Percentiles rank a stretch among this genome's conserved stretches.
Evolutionary conservation across 495 filamentous ascomycete species (phyloP).

Genomic region (Copromyces sp.): DNA sequence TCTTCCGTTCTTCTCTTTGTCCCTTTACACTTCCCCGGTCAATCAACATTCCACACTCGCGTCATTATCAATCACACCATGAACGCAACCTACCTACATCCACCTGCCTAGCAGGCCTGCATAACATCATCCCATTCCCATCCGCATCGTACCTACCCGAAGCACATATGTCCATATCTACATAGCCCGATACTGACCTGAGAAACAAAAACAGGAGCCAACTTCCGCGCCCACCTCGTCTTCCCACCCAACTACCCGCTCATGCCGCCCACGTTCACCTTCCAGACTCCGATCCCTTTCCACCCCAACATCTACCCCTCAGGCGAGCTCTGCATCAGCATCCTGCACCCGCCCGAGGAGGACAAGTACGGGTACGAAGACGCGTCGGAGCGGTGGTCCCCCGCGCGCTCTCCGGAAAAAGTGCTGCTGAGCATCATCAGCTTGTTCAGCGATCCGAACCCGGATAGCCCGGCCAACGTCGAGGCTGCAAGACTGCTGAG

Average conservation of each 20-base stretch:
- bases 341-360: slow-evolving; percentile 91
- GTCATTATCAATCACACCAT: neutral
- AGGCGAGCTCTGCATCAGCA: slow-evolving; percentile 93
- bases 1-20: neutral
- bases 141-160: too few species aligned
- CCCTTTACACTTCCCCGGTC: neutral
- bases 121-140: neutral
- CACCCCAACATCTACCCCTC: slow-evolving; percentile 91
- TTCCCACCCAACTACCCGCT: slow-evolving; percentile 82
- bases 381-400: slow-evolving; percentile 87
- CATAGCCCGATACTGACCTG: neutral
- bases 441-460: slow-evolving; percentile 86
- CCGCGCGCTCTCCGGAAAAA: slow-evolving; percentile 94
- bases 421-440: slow-evolving; percentile 89
- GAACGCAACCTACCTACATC: neutral
- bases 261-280: slow-evolving; percentile 83
- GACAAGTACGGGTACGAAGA: slow-evolving; percentile 93
- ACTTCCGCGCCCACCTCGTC: slow-evolving; percentile 70
- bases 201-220: slow-evolving; percentile 52
- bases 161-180: too few species aligned
- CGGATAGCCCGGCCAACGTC: slow-evolving; percentile 90
- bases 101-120: neutral
- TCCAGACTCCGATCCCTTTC: slow-evolving; percentile 74
- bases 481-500: slow-evolving; percentile 84
- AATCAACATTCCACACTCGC: neutral